Evolutionary conservation across 805 yeast genomes (phyloP).

Genomic region (Saccharomycopsis fermentans): DNA sequence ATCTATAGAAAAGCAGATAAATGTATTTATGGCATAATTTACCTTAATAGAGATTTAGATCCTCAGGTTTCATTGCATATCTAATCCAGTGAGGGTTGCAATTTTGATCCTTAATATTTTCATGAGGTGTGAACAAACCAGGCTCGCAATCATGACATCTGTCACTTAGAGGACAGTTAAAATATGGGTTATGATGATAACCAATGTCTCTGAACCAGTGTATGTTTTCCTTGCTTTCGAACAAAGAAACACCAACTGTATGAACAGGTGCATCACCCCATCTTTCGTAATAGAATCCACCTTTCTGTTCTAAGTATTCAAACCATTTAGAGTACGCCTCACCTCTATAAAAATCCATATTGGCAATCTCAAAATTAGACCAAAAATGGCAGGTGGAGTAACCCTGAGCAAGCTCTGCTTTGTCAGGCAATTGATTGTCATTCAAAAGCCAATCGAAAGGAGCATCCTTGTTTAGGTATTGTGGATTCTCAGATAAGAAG

Average conservation of each 20-base stretch:
- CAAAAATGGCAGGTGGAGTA: slow-evolving; percentile 73
- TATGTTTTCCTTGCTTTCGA: slow-evolving; percentile 55
- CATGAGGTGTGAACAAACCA: slow-evolving; percentile 47
- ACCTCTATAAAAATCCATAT: slow-evolving; percentile 68
- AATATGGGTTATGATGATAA: slow-evolving; percentile 64
- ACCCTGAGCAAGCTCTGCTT: slow-evolving; percentile 33
- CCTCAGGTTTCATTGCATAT: slow-evolving; percentile 29
- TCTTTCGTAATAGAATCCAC: slow-evolving; percentile 81
- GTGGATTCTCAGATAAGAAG: slow-evolving; percentile 40
- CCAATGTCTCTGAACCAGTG: slow-evolving; percentile 90
- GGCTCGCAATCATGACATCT: slow-evolving; percentile 41
- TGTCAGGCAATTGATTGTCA: slow-evolving; percentile 42
- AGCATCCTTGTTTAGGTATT: slow-evolving; percentile 43
- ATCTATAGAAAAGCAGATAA: background rate
- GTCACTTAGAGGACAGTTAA: slow-evolving; percentile 60
- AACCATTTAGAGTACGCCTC: slow-evolving; percentile 61
- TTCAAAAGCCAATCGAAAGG: slow-evolving; percentile 46
- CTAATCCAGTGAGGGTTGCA: slow-evolving; percentile 67
- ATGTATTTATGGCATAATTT: too few relatives aligned
- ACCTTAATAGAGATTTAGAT: slow-evolving; percentile 13
- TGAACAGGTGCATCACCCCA: slow-evolving; percentile 96
- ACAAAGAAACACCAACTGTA: slow-evolving; percentile 60
- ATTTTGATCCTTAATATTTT: slow-evolving; percentile 50
- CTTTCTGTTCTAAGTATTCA: slow-evolving; percentile 50
- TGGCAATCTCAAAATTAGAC: slow-evolving; percentile 82